Evolutionary conservation across 768 basidiomycete species (phyloP), one percentile per base, ranked within the genome.

Genomic region (Austroboletus eburneus): DNA sequence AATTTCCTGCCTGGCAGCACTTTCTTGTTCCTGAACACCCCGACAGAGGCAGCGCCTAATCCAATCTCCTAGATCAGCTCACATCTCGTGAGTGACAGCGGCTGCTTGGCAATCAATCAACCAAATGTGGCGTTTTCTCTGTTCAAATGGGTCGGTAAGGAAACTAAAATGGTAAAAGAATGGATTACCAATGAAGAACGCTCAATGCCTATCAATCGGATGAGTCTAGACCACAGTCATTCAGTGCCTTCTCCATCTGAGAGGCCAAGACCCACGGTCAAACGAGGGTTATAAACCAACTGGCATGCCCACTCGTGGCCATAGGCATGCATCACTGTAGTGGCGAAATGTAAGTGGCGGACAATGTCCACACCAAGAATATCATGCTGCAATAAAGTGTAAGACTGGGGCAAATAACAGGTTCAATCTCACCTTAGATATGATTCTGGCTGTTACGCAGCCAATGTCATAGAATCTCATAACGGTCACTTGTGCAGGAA

Each of bases 271-370:
- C 52, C 45, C 6, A 34, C 7, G 1, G n/a, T 12, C 10, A 54
- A 21, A 7, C 16, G 17, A 3, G 49, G 49, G 24, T 50, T 50
- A 25, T 37, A 52, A 3, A 42, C 20, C 1, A 52, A 37, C 21
- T 52, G 51, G 20, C 51, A 48, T 58, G 65, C 50, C 69, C 67
- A 72, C 39, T 69, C 58, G 42, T 72, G 71, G 16, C 63, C 65
- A 42, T 69, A 71, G 0, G 68, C 68, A 49, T 75, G 72, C 64
- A 73, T 67, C 0, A 64, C 69, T n/a, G n/a, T n/a, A n/a, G n/a
- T n/a, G n/a, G n/a, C n/a, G n/a, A n/a, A n/a, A n/a, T n/a, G n/a
- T n/a, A n/a, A n/a, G n/a, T n/a, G n/a, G n/a, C n/a, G n/a, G n/a
- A n/a, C n/a, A n/a, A n/a, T n/a, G n/a, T n/a, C n/a, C n/a, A n/a